Conservation (phyloP, 225 moss, liverwort and hornwort species). For the Pseudisothecium myosuroides region DNA sequence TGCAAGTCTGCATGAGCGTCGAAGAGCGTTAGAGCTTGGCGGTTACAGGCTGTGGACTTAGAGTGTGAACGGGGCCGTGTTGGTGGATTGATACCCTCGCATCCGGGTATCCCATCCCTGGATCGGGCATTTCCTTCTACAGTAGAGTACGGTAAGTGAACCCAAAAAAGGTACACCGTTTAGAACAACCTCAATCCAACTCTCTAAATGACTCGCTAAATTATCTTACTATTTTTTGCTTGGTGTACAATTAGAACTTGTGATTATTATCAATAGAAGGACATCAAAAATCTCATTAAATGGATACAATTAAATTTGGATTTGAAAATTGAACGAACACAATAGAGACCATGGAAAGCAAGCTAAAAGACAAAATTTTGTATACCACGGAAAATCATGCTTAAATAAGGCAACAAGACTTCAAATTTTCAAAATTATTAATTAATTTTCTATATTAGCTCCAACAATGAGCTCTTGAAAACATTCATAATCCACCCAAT, state of each 20-base stretch:
- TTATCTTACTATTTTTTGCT: not conserved
- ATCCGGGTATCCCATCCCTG: not conserved
- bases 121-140: too few species aligned
- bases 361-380: not conserved
- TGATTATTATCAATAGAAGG: not conserved
- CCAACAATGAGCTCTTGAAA: fast-evolving
- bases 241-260: not conserved
- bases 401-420: not conserved
- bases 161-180: too few species aligned
- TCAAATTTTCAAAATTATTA: not conserved
- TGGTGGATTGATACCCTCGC: not conserved
- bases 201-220: not conserved
- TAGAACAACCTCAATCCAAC: not conserved
- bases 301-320: too few species aligned
- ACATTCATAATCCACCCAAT: not conserved
- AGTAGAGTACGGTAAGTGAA: too few species aligned
- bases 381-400: fast-evolving
- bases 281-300: not conserved
- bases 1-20: not conserved
- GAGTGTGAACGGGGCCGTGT: not conserved
- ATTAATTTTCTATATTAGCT: fast-evolving
- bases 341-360: fast-evolving
- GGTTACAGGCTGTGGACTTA: not conserved
- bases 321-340: not conserved
- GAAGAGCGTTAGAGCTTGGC: constrained; percentile 6